phyloP scores from a whole-genome alignment of 257 asterid species.

The Phtheirospermum japonicum region DNA sequence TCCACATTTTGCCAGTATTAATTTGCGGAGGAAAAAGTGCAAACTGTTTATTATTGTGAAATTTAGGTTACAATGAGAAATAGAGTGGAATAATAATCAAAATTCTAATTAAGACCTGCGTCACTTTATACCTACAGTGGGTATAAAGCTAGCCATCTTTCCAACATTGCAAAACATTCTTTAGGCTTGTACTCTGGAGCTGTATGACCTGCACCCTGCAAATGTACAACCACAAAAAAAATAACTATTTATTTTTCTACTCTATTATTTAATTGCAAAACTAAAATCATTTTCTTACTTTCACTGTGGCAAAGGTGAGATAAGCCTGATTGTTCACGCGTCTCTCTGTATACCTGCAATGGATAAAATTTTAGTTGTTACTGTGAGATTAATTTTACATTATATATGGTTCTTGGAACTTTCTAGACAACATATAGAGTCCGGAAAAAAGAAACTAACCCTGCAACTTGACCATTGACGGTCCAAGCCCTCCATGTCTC shows the following conservation, averaged over 20 bases:
- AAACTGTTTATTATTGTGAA: no score
- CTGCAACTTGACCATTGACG: conserved; percentile 45
- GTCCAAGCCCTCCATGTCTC: conserved; percentile 50
- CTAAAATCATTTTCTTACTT: conserved; percentile 30
- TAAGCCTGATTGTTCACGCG: conserved; percentile 25
- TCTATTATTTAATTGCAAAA: no score
- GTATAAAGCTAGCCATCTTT: conserved; percentile 28
- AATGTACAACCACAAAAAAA: not conserved
- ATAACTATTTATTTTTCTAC: no score
- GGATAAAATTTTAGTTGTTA: no score
- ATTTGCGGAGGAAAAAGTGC: no score
- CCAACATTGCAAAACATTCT: conserved; percentile 31
- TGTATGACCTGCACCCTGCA: conserved; percentile 42
- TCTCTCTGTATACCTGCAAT: conserved; percentile 36
- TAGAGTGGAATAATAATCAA: no score
- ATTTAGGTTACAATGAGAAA: no score
- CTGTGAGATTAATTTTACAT: no score
- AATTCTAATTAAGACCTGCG: no score
- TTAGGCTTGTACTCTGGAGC: conserved; percentile 34
- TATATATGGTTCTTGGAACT: not conserved
- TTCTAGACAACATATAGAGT: not conserved
- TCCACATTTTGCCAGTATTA: no score
- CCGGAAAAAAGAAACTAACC: conserved; percentile 28
- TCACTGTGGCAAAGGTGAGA: conserved; percentile 45
- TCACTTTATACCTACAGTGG: conserved; percentile 11